phyloP scores from a whole-genome alignment of 1,139 yeast species.

The Petasospora fabianii region DNA sequence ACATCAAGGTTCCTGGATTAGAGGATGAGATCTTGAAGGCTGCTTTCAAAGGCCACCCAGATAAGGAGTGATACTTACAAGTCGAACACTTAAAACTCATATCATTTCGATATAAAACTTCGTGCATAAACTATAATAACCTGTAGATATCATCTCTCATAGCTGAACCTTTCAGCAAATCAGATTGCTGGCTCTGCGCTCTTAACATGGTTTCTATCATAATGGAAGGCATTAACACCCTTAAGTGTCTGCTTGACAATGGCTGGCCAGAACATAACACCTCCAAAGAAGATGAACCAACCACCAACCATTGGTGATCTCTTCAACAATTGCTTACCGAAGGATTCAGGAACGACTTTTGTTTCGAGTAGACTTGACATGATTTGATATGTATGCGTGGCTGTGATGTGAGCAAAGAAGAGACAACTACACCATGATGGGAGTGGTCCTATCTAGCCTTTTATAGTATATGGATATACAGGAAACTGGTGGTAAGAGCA shows the following conservation, averaged over 20 bases:
- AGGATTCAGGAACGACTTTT: not conserved
- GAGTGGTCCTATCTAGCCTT: too few relatives aligned
- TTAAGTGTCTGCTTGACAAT: conserved; percentile 5
- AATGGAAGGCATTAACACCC: conserved; percentile 2
- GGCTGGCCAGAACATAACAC: conserved; percentile 11
- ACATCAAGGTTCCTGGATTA: conserved; percentile 78
- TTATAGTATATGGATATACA: too few relatives aligned
- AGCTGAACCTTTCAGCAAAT: too few relatives aligned
- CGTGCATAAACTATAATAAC: too few relatives aligned
- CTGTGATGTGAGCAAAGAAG: too few relatives aligned
- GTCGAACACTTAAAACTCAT: not conserved
- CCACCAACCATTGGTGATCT: conserved; percentile 7
- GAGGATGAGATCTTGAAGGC: conserved; percentile 67
- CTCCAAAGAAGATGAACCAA: conserved; percentile 9
- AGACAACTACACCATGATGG: too few relatives aligned
- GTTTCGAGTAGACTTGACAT: not conserved
- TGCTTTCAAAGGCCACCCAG: conserved; percentile 71
- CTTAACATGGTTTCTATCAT: not conserved
- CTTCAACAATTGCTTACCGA: conserved; percentile 2
- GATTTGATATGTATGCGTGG: too few relatives aligned
- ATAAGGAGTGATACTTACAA: not conserved
- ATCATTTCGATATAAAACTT: not conserved
- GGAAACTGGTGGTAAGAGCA: too few relatives aligned
- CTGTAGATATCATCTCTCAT: too few relatives aligned
- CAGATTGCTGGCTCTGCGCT: not conserved